phyloP scores from a whole-genome alignment of 768 basidiomycete species.

The Rhodotorula babjevae region DNA sequence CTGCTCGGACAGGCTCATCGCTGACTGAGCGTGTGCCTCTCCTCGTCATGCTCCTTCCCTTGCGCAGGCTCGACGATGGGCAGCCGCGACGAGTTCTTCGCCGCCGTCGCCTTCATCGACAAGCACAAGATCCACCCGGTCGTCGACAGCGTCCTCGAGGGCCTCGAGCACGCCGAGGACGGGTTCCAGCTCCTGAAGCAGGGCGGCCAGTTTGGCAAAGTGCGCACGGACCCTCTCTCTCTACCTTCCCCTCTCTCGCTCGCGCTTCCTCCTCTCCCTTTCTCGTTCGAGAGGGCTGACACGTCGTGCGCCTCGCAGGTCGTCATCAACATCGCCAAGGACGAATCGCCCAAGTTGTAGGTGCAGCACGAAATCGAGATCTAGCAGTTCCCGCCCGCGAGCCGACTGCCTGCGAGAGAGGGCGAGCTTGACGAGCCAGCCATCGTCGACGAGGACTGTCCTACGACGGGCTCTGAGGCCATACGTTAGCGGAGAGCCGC shows the following conservation, averaged over 20 bases:
- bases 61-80: constrained; percentile 74
- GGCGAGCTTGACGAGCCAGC: too few relatives aligned
- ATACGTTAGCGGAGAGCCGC: too few relatives aligned
- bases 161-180: constrained; percentile 60
- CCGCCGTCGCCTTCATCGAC: constrained; percentile 65
- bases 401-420: too few relatives aligned
- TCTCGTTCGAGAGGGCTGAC: not conserved
- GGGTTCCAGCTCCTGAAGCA: constrained; percentile 65
- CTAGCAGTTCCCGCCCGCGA: too few relatives aligned
- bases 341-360: constrained; percentile 25
- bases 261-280: too few relatives aligned
- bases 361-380: too few relatives aligned
- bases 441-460: too few relatives aligned
- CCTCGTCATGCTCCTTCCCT: too few relatives aligned
- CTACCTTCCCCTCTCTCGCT: not conserved
- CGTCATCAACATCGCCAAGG: constrained; percentile 26
- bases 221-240: constrained; percentile 44
- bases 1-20: not conserved
- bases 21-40: too few relatives aligned
- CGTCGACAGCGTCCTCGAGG: constrained; percentile 65
- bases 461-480: too few relatives aligned
- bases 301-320: constrained; percentile 1
- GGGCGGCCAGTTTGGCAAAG: constrained; percentile 72
- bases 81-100: constrained; percentile 65
- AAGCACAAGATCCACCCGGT: constrained; percentile 65